Evolutionary conservation across 1,284 basidiomycete species (phyloP).

Genomic region (Laetiporus sulphureus): DNA sequence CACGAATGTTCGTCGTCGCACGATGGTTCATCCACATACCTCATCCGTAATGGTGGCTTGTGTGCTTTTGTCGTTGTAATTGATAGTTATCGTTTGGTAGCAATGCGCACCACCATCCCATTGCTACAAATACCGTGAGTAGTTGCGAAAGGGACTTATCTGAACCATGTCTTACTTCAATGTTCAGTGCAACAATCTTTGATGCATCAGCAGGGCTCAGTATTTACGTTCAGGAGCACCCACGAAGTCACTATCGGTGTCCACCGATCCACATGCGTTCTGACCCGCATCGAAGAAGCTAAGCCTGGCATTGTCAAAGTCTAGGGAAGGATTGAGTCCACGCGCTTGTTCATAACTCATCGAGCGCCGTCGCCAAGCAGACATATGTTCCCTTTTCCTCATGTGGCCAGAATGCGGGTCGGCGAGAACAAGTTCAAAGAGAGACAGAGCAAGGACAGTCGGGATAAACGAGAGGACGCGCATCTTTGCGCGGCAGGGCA

Average conservation of each 20-base stretch:
- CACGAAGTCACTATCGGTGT: constrained; percentile 29
- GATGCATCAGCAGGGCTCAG: neutral
- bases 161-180: constrained; percentile 25
- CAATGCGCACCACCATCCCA: constrained; percentile 18
- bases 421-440: constrained; percentile 7
- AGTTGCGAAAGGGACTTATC: neutral
- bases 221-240: constrained; percentile 12
- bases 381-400: too few relatives aligned
- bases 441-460: constrained; percentile 8
- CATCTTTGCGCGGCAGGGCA: too few relatives aligned
- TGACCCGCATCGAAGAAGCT: constrained; percentile 29
- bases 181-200: constrained; percentile 34
- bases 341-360: too few relatives aligned
- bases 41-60: constrained; percentile 20
- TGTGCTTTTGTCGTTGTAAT: constrained; percentile 17
- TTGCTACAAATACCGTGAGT: constrained; percentile 9
- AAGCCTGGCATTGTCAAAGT: constrained; percentile 25
- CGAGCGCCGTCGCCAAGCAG: too few relatives aligned
- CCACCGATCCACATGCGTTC: constrained; percentile 32
- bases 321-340: too few relatives aligned
- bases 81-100: constrained; percentile 14
- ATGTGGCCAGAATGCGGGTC: too few relatives aligned
- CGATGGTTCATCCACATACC: too few relatives aligned
- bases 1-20: too few relatives aligned
- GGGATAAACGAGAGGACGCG: constrained; percentile 10